Evolutionary conservation across 257 asterid species (phyloP), one percentile per base, ranked within the genome.

Genomic region (Solanum arcanum): DNA sequence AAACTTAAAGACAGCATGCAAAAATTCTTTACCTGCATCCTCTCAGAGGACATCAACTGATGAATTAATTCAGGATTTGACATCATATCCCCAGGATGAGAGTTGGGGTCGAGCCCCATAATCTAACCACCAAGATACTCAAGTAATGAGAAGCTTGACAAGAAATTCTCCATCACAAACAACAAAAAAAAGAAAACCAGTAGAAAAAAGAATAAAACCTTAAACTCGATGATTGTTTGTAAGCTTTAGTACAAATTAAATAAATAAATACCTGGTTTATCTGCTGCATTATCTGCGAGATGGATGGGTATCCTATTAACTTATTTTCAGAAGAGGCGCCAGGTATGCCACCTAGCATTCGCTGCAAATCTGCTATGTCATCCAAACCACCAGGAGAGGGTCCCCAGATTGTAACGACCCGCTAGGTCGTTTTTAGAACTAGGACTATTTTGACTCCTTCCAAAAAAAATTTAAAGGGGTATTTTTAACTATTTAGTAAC

Each of bases 21-120:
- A 23, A 62, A 60, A 20, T 35, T 75, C 59, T 70, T 85, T 91
- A 93, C 96, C 94, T 92, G 94, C 89, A 90, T 87, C 44, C 83
- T 90, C 88, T 90, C 93, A 44, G 95, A 93, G 83, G 94, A 90
- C 29, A 91, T 87, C 83, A 93, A 75, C 66, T 91, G 92, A 84
- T 92, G 92, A 86, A 91, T 83, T 84, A 93, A 86, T 6, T 92
- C 94, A 87, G 95, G 94, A 85, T 91, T 91, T 88, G 90, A 94
- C 87, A 93, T 87, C 92, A 90, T 91, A 84, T 91, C 94, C 78
- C 95, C 89, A 21, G 92, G 89, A 86, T 90, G 94, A 31, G 94
- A 86, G 86, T 92, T 93, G 89, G 91, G 93, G 84, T 91, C 90
- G 84, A 88, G 52, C 73, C 93, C 92, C 87, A 33, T 33, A 33